Evolutionary conservation across 2,329 filamentous ascomycete species (phyloP).

Genomic region (Paecilomyces sp.): DNA sequence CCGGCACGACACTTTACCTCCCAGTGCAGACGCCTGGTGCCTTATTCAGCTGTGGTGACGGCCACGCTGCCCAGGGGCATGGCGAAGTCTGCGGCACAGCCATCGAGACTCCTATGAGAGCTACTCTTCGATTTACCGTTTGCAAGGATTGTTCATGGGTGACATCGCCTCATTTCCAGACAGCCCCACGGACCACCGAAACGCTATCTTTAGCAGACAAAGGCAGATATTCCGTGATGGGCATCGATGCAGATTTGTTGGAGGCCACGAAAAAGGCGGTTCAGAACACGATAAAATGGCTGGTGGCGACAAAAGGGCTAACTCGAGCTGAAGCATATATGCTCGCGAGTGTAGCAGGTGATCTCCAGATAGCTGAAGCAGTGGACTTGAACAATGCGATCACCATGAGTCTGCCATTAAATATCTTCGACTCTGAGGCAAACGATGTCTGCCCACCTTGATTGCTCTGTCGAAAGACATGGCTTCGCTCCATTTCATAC

Average conservation of each 20-base stretch:
- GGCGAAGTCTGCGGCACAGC: conserved; percentile 52
- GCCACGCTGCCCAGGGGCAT: conserved; percentile 49
- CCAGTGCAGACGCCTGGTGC: conserved; percentile 45
- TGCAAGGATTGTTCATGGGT: conserved; percentile 42
- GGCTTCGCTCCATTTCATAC: neutral
- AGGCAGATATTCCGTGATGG: conserved; percentile 42
- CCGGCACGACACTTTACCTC: conserved; percentile 42
- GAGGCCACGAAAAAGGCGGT: conserved; percentile 45
- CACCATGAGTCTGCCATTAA: conserved; percentile 43
- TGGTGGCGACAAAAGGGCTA: conserved; percentile 41
- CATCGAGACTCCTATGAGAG: conserved; percentile 48
- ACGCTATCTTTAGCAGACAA: conserved; percentile 20
- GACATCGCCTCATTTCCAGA: conserved; percentile 43
- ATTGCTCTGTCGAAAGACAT: neutral
- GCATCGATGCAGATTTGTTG: conserved; percentile 41
- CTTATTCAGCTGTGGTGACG: conserved; percentile 49
- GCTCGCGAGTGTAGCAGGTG: conserved; percentile 43
- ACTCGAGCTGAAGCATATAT: conserved; percentile 46
- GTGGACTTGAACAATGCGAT: conserved; percentile 51
- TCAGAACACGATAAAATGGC: conserved; percentile 43
- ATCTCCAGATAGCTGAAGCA: conserved; percentile 46
- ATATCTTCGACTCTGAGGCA: conserved; percentile 33
- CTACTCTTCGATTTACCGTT: conserved; percentile 43
- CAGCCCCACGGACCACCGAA: conserved; percentile 18
- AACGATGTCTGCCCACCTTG: neutral